Percentiles rank a stretch among this genome's conserved stretches.
Conservation (phyloP, 2,329 filamentous ascomycete genomes). For the Microascus cirrosus region DNA sequence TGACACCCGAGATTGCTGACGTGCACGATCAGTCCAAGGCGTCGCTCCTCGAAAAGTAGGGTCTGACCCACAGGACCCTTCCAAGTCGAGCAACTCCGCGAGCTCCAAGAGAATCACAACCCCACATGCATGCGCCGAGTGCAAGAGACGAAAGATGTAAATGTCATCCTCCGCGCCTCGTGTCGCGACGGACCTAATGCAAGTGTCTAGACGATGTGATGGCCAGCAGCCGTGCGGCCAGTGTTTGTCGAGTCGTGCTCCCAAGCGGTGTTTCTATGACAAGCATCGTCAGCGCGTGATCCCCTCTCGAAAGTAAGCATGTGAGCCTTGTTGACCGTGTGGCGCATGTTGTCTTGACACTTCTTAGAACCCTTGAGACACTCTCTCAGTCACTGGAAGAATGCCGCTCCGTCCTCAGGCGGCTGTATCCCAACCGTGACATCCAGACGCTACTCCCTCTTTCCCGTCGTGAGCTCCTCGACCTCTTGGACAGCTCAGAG, state of each 20-base stretch:
- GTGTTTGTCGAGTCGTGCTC: conserved; percentile 70
- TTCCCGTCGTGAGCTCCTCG: conserved; percentile 48
- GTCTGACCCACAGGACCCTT: conserved; percentile 23
- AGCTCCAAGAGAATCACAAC: conserved; percentile 41
- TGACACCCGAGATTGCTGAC: conserved; percentile 2
- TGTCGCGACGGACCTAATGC: neutral
- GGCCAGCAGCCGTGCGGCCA: conserved; percentile 73
- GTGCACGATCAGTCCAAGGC: conserved; percentile 37
- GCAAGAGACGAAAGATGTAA: conserved; percentile 68
- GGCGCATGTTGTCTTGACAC: neutral
- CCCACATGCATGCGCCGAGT: conserved; percentile 61
- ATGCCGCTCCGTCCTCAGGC: conserved; percentile 50
- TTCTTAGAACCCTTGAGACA: conserved; percentile 44
- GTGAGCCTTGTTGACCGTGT: conserved; percentile 1
- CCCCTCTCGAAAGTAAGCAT: conserved; percentile 62
- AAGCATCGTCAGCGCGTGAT: conserved; percentile 69
- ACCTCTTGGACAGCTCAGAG: conserved; percentile 37
- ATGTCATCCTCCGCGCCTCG: conserved; percentile 6
- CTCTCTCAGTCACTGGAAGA: conserved; percentile 55
- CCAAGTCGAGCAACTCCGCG: conserved; percentile 24
- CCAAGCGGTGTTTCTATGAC: conserved; percentile 69
- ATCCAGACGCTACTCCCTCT: conserved; percentile 39
- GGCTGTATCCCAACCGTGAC: conserved; percentile 48
- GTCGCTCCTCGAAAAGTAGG: conserved; percentile 38
- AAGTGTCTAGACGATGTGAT: conserved; percentile 52